Evolutionary conservation across 305 asterid species (phyloP).

Genomic region (Fraxinus platypoda): DNA sequence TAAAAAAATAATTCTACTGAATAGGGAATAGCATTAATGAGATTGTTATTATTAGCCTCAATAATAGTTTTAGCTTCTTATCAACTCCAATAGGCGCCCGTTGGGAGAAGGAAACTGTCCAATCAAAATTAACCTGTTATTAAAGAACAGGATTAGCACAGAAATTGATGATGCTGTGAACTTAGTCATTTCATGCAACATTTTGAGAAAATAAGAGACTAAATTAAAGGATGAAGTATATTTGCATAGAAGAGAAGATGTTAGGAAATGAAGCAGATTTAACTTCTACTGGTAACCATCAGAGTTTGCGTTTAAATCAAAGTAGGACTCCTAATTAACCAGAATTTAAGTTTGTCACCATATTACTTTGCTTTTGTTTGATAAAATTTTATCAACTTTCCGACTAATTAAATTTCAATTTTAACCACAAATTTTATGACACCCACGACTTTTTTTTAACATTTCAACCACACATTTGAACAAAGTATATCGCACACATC

Average conservation of each 20-base stretch:
- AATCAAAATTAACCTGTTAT: conserved; percentile 8
- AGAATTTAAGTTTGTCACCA: no score
- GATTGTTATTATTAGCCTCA: neutral
- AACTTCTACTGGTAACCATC: neutral
- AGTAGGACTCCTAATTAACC: no score
- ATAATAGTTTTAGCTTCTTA: conserved; percentile 18
- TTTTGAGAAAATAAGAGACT: neutral
- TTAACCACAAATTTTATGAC: no score
- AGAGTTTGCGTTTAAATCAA: no score
- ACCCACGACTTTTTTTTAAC: no score
- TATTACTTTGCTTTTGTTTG: no score
- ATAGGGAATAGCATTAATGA: neutral
- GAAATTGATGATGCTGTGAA: no score
- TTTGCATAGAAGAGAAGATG: neutral
- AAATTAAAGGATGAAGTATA: no score
- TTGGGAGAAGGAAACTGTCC: conserved; percentile 30
- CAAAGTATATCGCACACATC: no score
- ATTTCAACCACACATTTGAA: no score
- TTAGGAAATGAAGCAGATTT: neutral
- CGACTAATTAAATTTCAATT: no score
- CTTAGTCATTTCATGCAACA: neutral
- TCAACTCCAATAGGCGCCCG: conserved; percentile 23
- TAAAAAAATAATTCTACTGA: neutral
- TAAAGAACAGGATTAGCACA: neutral
- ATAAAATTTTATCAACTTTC: no score